Evolutionary conservation across 1,284 basidiomycete species (phyloP).

Genomic region (Ustilago trichophora): DNA sequence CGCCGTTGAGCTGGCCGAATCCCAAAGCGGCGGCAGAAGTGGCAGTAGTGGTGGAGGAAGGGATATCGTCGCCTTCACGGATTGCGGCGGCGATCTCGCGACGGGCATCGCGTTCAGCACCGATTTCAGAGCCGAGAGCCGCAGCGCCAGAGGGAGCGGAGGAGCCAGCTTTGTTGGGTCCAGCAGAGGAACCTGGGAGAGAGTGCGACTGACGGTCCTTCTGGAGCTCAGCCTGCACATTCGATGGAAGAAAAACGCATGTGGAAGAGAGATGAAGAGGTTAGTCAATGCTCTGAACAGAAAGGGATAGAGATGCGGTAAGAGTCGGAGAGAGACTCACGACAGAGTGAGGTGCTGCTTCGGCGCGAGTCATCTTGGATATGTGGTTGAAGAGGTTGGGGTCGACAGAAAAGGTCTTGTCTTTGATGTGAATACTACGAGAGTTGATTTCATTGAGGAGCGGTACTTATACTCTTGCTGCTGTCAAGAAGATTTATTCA

Average conservation of each 20-base stretch:
- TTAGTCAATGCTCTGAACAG: no score
- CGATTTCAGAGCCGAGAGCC: conserved; percentile 28
- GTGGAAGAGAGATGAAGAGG: no score
- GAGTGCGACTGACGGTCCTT: conserved; percentile 22
- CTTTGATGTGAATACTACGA: no score
- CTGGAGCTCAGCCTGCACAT: conserved; percentile 37
- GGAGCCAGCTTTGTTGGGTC: conserved; percentile 36
- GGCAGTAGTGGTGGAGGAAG: neutral
- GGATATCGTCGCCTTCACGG: conserved; percentile 29
- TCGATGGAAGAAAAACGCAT: no score
- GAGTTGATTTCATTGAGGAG: no score
- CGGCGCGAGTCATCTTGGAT: conserved; percentile 35
- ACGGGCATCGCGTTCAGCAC: conserved; percentile 32
- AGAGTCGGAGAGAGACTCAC: conserved; percentile 10
- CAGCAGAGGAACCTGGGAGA: conserved; percentile 28
- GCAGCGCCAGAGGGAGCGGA: conserved; percentile 18
- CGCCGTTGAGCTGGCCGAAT: conserved; percentile 41
- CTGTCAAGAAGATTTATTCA: no score
- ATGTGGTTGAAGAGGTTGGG: neutral
- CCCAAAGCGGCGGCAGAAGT: conserved; percentile 8
- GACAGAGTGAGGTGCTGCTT: conserved; percentile 34
- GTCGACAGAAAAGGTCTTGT: no score
- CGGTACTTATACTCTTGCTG: no score
- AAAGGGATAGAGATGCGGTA: no score
- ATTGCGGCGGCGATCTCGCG: conserved; percentile 29